Evolutionary conservation across 2,329 filamentous ascomycete species (phyloP).

Genomic region (Paracoccidioides lutzii): DNA sequence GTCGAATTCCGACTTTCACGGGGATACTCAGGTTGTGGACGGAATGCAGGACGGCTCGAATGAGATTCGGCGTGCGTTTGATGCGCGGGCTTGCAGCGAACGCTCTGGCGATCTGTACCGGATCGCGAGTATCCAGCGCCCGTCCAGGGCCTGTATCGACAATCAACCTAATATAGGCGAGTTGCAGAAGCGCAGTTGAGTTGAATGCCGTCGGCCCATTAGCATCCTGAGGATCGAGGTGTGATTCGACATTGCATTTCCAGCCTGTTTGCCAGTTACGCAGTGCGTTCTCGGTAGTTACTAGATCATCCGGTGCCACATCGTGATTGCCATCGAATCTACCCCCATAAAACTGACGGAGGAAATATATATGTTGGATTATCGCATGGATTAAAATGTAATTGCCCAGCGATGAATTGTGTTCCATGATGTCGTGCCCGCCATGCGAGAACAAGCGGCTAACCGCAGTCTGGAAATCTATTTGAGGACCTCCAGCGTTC

Average conservation of each 20-base stretch:
- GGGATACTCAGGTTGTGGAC: conserved; percentile 53
- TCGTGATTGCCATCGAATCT: conserved; percentile 22
- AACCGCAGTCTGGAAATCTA: conserved; percentile 33
- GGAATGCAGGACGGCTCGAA: conserved; percentile 51
- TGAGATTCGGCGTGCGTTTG: conserved; percentile 44
- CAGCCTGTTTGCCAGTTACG: conserved; percentile 30
- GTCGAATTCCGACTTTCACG: conserved; percentile 25
- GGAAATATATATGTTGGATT: conserved; percentile 43
- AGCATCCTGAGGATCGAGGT: conserved; percentile 16
- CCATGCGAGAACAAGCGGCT: conserved; percentile 26
- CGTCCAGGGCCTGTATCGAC: conserved; percentile 48
- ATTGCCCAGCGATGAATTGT: conserved; percentile 39
- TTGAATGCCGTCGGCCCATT: conserved; percentile 55
- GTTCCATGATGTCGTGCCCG: conserved; percentile 23
- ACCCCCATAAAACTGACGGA: conserved; percentile 30
- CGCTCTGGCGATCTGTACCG: conserved; percentile 46
- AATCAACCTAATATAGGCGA: conserved; percentile 47
- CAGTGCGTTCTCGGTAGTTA: conserved; percentile 32
- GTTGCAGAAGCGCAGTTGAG: conserved; percentile 48
- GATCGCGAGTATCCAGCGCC: conserved; percentile 51
- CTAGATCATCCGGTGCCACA: conserved; percentile 27
- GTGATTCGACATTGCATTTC: conserved; percentile 29
- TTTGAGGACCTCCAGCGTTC: not conserved
- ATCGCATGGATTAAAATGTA: conserved; percentile 43
- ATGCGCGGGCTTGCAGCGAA: conserved; percentile 43